Percentiles rank a stretch among this genome's conserved stretches.
Conservation (phyloP, 148 eudicot genomes). For the Spergularia marina region DNA sequence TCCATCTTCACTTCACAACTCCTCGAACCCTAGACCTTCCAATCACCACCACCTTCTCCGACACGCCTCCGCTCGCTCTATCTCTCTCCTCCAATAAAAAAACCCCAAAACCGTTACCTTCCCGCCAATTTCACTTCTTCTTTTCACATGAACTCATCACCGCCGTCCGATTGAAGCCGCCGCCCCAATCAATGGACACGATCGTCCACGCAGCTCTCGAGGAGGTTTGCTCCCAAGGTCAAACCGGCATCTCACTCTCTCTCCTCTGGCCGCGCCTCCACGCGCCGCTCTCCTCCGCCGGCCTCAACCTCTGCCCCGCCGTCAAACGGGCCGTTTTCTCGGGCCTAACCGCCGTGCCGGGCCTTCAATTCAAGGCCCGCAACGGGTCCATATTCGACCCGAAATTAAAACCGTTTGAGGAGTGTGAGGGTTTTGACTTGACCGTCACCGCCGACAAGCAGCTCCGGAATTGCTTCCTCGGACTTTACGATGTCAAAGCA, state of each 20-base stretch:
- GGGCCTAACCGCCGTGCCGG: constrained; percentile 52
- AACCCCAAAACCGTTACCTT: no score
- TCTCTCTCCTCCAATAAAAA: no score
- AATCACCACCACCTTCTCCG: no score
- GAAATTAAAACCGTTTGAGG: constrained; percentile 39
- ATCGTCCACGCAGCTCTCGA: constrained; percentile 59
- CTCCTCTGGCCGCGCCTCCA: constrained; percentile 55
- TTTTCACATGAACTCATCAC: background rate
- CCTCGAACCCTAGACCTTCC: no score
- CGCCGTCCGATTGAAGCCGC: constrained; percentile 9
- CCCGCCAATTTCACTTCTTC: background rate
- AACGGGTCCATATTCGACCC: constrained; percentile 26
- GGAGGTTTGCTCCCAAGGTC: constrained; percentile 60
- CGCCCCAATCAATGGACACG: constrained; percentile 48
- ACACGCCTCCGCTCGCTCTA: no score
- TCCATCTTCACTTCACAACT: no score
- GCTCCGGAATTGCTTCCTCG: constrained; percentile 57
- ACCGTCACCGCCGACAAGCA: constrained; percentile 59
- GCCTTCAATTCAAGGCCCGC: constrained; percentile 38
- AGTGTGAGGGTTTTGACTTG: constrained; percentile 51
- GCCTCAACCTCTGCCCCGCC: constrained; percentile 45
- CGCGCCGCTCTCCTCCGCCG: constrained; percentile 41
- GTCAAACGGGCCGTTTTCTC: constrained; percentile 69
- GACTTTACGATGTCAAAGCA: constrained; percentile 61
- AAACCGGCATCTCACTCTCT: constrained; percentile 48